Percentiles rank a stretch among this genome's conserved stretches.
Evolutionary conservation across 1,284 basidiomycete species (phyloP).

Genomic region (Cutaneotrichosporon mucoides): DNA sequence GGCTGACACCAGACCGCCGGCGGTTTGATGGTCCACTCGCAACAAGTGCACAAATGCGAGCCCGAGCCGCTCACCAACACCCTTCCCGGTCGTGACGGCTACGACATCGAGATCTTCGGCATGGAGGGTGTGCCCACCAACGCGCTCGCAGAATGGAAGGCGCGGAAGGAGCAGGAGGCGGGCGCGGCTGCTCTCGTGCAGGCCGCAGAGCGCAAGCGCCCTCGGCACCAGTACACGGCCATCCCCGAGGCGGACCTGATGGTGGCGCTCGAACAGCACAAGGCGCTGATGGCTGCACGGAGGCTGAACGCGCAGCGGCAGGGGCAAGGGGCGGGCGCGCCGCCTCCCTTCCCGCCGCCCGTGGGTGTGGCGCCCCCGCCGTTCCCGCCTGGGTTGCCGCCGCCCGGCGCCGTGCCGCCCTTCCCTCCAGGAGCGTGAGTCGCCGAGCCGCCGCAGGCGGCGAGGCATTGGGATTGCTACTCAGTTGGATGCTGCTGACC

Average conservation of each 20-base stretch:
- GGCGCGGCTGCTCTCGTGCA: slow-evolving; percentile 71
- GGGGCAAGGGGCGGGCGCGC: slow-evolving; percentile 36
- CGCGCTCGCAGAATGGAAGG: slow-evolving; percentile 91
- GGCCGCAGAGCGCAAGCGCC: slow-evolving; percentile 67
- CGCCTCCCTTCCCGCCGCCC: slow-evolving; percentile 54
- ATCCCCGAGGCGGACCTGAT: slow-evolving; percentile 78
- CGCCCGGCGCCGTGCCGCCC: slow-evolving; percentile 2
- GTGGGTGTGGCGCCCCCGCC: slow-evolving; percentile 28
- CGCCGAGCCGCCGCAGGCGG: no score
- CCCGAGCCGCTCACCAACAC: slow-evolving; percentile 98
- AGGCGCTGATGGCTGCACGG: slow-evolving; percentile 77
- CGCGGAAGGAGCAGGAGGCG: slow-evolving; percentile 84
- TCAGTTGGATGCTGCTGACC: background rate
- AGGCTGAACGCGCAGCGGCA: slow-evolving; percentile 15
- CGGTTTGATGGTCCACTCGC: slow-evolving; percentile 95
- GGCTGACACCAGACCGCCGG: slow-evolving; percentile 80
- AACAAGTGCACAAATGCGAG: slow-evolving; percentile 97
- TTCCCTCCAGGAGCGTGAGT: slow-evolving; percentile 15
- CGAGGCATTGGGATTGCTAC: no score
- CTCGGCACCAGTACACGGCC: slow-evolving; percentile 75
- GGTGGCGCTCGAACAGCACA: slow-evolving; percentile 82
- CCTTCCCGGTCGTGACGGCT: slow-evolving; percentile 90
- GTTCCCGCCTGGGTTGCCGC: slow-evolving; percentile 35
- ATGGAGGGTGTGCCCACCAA: slow-evolving; percentile 97
- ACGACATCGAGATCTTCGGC: slow-evolving; percentile 98